A percentile compares a stretch with the other conserved stretches of the same genome.
phyloP scores from a whole-genome alignment of 805 yeast genomes.

The Phaffomyces antillensis region DNA sequence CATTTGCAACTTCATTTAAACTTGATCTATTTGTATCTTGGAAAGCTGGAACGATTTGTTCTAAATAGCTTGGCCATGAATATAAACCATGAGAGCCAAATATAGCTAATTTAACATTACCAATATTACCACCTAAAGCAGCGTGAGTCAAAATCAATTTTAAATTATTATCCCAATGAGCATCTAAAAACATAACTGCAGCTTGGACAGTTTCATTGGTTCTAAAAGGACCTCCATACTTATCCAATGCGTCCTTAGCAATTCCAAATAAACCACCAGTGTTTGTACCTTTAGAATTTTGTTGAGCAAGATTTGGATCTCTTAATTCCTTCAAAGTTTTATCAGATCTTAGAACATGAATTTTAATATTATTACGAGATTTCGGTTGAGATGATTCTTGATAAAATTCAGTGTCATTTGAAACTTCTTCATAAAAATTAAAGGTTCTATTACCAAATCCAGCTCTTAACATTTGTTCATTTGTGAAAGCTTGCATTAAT shows the following conservation, averaged over 20 bases:
- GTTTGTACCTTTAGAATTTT: slow-evolving; percentile 62
- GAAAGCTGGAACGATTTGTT: slow-evolving; percentile 60
- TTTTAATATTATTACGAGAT: slow-evolving; percentile 56
- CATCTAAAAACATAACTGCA: slow-evolving; percentile 79
- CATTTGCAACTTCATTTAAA: slow-evolving; percentile 79
- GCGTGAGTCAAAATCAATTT: slow-evolving; percentile 78
- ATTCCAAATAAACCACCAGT: slow-evolving; percentile 72
- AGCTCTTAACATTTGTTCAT: slow-evolving; percentile 75
- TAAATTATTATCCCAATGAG: slow-evolving; percentile 65
- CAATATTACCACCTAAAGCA: slow-evolving; percentile 86
- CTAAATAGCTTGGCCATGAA: slow-evolving; percentile 86
- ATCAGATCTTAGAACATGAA: slow-evolving; percentile 69
- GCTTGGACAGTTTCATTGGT: slow-evolving; percentile 53
- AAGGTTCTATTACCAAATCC: slow-evolving; percentile 78
- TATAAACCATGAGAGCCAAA: slow-evolving; percentile 91
- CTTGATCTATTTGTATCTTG: slow-evolving; percentile 63
- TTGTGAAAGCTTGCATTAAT: slow-evolving; percentile 85
- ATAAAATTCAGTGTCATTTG: slow-evolving; percentile 43
- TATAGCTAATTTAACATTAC: slow-evolving; percentile 67
- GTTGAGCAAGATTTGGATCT: slow-evolving; percentile 81
- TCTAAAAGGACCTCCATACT: slow-evolving; percentile 47
- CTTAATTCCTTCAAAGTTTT: slow-evolving; percentile 65
- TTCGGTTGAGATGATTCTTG: slow-evolving; percentile 30
- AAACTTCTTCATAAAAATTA: slow-evolving; percentile 62
- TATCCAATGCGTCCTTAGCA: slow-evolving; percentile 65